Base-by-base conservation (phyloP, 2,329 filamentous ascomycete species). In the Zasmidium angulare region DNA sequence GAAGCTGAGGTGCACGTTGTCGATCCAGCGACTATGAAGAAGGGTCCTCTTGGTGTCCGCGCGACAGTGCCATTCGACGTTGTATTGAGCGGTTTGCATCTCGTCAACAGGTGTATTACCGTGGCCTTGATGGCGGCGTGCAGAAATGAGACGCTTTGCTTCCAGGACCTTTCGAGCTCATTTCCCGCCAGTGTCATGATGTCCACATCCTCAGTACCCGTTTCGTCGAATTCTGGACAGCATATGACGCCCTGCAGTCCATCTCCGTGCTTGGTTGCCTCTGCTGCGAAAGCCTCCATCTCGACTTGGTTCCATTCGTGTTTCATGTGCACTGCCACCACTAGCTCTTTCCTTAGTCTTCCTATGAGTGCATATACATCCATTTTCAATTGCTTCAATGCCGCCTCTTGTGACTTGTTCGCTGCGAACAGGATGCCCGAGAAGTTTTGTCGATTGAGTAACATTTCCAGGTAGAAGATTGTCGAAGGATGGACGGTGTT, bases 171-270 rank as follows among this genome's bases (percentile, higher is more conserved):
- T 52, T 63, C 53, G 23, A 72, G 55, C 14, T 64, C 61, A 10
- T 48, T 51, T 19, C 60, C 58, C 4, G 63, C 66, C 14, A 72
- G n/a, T 2, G 56, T 58, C 46, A 71, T 24, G 17, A 72, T 46
- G 36, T 69, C 65, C 43, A 43, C 22, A 26, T 29, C 60, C 7
- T 52, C 51, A 2, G 22, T 50, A 3, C 22, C 49, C 1, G 24
- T 23, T 2, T 58, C 59, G 6, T 40, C 58, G 36, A 65, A 63
- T 9, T 64, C 61, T 26, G 66, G 61, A 46, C 56, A 62, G 53
- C 68, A 71, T 21, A 72, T 50, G 11, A 72, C 66, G 3, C 67
- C 68, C 20, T 64, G 59, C n/a, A 71, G 19, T 12, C 56, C 56
- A 26, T 56, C 53, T 12, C 59, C 58, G 3, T 26, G 49, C 49